Evolutionary conservation across 176 grass and related monocot species (phyloP).

Genomic region (Rhynchospora tenuis): DNA sequence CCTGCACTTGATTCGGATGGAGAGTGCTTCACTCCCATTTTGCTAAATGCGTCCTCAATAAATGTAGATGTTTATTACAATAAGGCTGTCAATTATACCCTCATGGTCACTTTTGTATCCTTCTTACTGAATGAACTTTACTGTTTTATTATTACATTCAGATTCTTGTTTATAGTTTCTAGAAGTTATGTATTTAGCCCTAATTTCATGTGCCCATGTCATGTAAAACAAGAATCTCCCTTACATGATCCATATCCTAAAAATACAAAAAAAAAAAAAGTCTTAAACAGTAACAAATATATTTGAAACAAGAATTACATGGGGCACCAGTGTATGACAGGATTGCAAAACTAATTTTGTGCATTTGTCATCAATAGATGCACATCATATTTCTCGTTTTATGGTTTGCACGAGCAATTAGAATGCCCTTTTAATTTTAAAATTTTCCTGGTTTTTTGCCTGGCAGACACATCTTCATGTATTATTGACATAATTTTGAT

Average conservation of each 20-base stretch:
- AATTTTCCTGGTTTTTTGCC: not conserved
- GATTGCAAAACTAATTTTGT: not conserved
- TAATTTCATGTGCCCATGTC: not conserved
- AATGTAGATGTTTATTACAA: constrained; percentile 99
- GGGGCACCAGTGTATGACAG: not conserved
- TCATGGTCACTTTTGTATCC: constrained; percentile 99
- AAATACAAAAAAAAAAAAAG: no score
- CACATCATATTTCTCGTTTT: not conserved
- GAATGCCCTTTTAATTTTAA: not conserved
- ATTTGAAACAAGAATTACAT: not conserved
- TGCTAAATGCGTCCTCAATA: constrained; percentile 88
- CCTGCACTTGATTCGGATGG: constrained; percentile 78
- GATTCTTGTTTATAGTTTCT: not conserved
- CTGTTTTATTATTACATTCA: not conserved
- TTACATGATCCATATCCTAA: not conserved
- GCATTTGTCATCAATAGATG: not conserved
- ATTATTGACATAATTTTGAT: no score
- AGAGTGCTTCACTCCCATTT: constrained; percentile 78
- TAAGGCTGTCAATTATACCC: constrained; percentile 97
- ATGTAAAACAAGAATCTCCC: not conserved
- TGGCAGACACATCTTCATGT: not conserved
- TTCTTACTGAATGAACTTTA: not conserved
- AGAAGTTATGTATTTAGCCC: not conserved
- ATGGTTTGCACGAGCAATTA: not conserved
- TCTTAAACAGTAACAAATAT: not conserved